Percentiles rank a stretch among this genome's conserved stretches.
phyloP scores from a whole-genome alignment of 2,329 filamentous ascomycete species.

The Gaeumannomyces tritici region DNA sequence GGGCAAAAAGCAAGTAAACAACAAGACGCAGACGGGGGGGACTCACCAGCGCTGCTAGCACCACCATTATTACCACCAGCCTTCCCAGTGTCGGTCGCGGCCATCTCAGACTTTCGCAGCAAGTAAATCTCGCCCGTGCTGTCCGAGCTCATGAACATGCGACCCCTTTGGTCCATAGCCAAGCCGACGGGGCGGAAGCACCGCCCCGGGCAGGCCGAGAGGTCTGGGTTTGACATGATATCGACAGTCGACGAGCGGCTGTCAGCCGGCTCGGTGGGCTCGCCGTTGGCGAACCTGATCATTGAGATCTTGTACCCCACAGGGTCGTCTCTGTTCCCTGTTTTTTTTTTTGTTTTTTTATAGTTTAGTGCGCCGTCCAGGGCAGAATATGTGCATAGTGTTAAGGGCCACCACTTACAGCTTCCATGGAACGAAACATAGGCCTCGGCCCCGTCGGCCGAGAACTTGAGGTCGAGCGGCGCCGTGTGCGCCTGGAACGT shows the following conservation, averaged over 20 bases:
- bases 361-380: no score
- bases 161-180: constrained; percentile 36
- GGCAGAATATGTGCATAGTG: background rate
- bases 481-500: constrained; percentile 58
- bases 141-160: constrained; percentile 55
- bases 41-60: background rate
- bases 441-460: constrained; percentile 43
- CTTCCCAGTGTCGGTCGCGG: constrained; percentile 4
- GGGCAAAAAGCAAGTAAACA: no score
- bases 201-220: constrained; percentile 38
- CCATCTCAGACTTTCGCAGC: constrained; percentile 20
- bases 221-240: constrained; percentile 46
- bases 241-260: constrained; percentile 39
- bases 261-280: constrained; percentile 25
- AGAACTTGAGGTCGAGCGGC: constrained; percentile 63
- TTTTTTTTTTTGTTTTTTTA: background rate
- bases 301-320: constrained; percentile 36
- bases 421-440: constrained; percentile 65
- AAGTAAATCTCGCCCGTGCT: constrained; percentile 58
- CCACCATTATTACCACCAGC: background rate
- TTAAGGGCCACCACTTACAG: constrained; percentile 33
- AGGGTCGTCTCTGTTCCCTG: constrained; percentile 26
- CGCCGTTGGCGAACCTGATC: constrained; percentile 30
- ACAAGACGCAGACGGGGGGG: background rate
- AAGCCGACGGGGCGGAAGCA: constrained; percentile 58